Percentiles rank a stretch among this genome's conserved stretches.
These are phyloP conservation scores for Thielaviopsis ethacetica DNA, from an alignment of 2,329 filamentous ascomycete genomes.

Conservation along the genomic window DNA sequence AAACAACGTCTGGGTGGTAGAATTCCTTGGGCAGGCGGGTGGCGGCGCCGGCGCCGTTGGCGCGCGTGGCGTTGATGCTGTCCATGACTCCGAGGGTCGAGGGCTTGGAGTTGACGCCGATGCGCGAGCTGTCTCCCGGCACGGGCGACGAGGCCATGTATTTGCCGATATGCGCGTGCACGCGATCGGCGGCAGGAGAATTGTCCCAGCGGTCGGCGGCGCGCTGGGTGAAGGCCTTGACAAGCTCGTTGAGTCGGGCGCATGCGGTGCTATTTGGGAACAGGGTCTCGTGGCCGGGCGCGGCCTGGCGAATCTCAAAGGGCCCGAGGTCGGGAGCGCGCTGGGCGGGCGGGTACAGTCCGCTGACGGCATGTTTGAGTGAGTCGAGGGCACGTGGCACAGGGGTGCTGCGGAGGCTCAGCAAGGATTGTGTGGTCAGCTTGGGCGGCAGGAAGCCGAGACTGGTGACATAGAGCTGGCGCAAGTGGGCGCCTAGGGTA, in stretches of 20 bases:
- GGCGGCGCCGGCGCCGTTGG: slow-evolving; percentile 50
- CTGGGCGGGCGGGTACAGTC: slow-evolving; percentile 48
- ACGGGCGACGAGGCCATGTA: slow-evolving; percentile 43
- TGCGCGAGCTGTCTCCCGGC: slow-evolving; percentile 44
- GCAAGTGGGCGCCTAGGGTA: slow-evolving; percentile 49
- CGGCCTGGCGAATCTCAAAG: slow-evolving; percentile 27
- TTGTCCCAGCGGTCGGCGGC: slow-evolving; percentile 59
- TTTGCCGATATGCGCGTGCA: slow-evolving; percentile 60
- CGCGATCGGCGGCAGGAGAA: slow-evolving; percentile 65
- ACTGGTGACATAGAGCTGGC: slow-evolving; percentile 58
- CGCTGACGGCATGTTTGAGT: slow-evolving; percentile 57
- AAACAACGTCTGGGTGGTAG: slow-evolving; percentile 58
- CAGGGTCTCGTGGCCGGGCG: slow-evolving; percentile 56
- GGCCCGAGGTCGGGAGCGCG: slow-evolving; percentile 34
- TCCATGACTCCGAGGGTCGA: slow-evolving; percentile 83
- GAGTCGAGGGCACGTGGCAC: slow-evolving; percentile 63
- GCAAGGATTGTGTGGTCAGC: slow-evolving; percentile 30
- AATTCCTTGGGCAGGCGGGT: slow-evolving; percentile 73
- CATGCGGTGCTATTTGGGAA: slow-evolving; percentile 66
- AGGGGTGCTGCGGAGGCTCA: slow-evolving; percentile 61
- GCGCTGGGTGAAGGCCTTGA: slow-evolving; percentile 53
- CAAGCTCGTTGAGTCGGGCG: slow-evolving; percentile 52
- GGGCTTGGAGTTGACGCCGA: slow-evolving; percentile 62
- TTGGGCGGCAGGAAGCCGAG: slow-evolving; percentile 50
- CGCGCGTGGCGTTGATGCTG: slow-evolving; percentile 74